These are phyloP conservation scores for Thermomucor indicae-seudaticae DNA, from an alignment of 371 early-diverging fungal genomes.

Conservation along the genomic window DNA sequence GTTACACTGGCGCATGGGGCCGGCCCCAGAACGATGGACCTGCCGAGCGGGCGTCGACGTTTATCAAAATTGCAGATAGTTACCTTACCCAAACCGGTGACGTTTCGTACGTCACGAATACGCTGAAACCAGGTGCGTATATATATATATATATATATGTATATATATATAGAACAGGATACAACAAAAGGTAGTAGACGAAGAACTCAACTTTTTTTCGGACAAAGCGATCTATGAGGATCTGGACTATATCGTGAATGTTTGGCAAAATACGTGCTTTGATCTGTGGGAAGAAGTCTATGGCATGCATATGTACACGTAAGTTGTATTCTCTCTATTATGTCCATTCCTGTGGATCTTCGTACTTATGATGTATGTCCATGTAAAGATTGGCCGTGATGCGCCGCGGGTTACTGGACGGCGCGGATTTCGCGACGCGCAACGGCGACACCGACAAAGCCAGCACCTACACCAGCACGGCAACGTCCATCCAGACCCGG, in stretches of 20 bases:
- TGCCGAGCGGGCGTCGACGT: constrained; percentile 61
- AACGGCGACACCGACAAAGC: constrained; percentile 8
- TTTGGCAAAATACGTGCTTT: constrained; percentile 40
- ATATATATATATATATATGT: too few relatives aligned
- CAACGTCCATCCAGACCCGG: constrained; percentile 20
- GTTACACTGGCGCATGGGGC: constrained; percentile 14
- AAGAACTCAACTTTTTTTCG: background rate
- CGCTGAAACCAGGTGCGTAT: background rate
- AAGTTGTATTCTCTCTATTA: constrained; percentile 2
- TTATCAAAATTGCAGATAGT: constrained; percentile 48
- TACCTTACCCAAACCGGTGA: constrained; percentile 13
- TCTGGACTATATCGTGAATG: constrained; percentile 57
- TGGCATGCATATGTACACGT: constrained; percentile 69
- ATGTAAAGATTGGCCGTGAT: constrained; percentile 43
- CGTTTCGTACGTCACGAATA: constrained; percentile 2
- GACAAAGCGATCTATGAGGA: constrained; percentile 31
- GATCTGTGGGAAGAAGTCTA: constrained; percentile 62
- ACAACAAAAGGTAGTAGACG: too few relatives aligned
- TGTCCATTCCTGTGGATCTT: too few relatives aligned
- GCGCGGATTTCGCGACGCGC: constrained; percentile 8
- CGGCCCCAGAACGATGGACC: constrained; percentile 84
- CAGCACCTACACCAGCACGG: constrained; percentile 5
- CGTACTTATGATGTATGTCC: too few relatives aligned
- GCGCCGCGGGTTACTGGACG: constrained; percentile 40
- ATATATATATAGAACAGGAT: too few relatives aligned